A percentile compares a stretch with the other conserved stretches of the same genome.
Conservation (phyloP, 306 rosid species). For the Neltuma alba region DNA sequence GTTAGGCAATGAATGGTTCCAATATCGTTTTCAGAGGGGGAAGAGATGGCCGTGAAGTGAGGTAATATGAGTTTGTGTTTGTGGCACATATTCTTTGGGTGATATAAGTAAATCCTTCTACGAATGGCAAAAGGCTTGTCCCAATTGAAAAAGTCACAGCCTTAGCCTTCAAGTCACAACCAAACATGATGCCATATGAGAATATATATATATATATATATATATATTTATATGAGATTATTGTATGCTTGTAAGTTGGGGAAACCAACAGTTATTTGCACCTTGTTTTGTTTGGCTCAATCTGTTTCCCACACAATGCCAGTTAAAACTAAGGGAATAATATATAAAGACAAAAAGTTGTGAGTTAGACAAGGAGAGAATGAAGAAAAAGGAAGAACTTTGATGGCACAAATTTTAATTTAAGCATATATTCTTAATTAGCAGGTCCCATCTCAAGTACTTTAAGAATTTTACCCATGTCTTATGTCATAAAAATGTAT, state of each 20-base stretch:
- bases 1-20: conserved; percentile 31
- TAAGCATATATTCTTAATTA: conserved; percentile 6
- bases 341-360: not conserved
- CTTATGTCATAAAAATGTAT: not conserved
- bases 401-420: not conserved
- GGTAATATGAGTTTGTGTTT: not conserved
- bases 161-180: conserved; percentile 38
- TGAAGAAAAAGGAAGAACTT: not conserved
- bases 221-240: no score
- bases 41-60: conserved; percentile 29
- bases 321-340: not conserved
- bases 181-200: not conserved
- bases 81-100: not conserved
- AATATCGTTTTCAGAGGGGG: not conserved
- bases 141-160: not conserved
- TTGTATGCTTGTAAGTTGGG: conserved; percentile 26
- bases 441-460: not conserved
- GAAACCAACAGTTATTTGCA: conserved; percentile 32
- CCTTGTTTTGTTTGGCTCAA: not conserved
- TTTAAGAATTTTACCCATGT: not conserved
- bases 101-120: not conserved
- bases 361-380: not conserved
- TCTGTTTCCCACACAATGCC: conserved; percentile 22
- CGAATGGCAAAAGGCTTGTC: not conserved
- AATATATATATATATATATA: not conserved